These are phyloP conservation scores for Chrysoporthe deuterocubensis DNA, from an alignment of 2,329 filamentous ascomycete genomes.

Conservation along the genomic window DNA sequence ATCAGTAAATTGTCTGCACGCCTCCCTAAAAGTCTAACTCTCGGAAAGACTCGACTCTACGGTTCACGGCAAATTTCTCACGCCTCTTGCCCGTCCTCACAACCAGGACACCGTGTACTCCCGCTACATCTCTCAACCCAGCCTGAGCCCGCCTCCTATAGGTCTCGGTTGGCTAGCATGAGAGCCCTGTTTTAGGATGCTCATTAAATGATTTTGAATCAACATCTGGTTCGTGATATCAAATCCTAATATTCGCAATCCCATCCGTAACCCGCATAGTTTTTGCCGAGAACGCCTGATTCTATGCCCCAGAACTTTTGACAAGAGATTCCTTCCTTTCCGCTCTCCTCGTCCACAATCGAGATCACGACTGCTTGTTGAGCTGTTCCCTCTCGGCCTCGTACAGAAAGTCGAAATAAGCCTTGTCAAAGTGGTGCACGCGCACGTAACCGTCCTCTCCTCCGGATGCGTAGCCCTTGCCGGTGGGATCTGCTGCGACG, in stretches of 20 bases:
- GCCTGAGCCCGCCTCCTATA: neutral
- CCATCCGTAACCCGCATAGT: conserved; percentile 3
- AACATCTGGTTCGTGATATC: conserved; percentile 19
- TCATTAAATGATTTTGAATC: conserved; percentile 20
- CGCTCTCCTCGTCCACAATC: neutral
- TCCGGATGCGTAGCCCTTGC: conserved; percentile 90
- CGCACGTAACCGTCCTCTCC: conserved; percentile 99
- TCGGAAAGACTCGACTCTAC: neutral
- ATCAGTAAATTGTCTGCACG: conserved; percentile 5
- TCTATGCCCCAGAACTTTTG: conserved; percentile 27
- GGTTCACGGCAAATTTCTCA: neutral
- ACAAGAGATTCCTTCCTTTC: conserved; percentile 20
- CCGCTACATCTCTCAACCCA: neutral
- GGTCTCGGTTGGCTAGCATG: neutral
- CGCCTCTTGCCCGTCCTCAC: neutral
- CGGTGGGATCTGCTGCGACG: conserved; percentile 88
- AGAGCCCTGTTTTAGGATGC: conserved; percentile 10
- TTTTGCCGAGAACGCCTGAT: conserved; percentile 29
- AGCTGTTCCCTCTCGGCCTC: conserved; percentile 89
- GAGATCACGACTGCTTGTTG: conserved; percentile 45
- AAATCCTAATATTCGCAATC: conserved; percentile 19
- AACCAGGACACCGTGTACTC: neutral
- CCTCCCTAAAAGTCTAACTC: neutral
- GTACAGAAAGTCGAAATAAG: conserved; percentile 98
- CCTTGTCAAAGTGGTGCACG: conserved; percentile 97